These are phyloP conservation scores for Aspergillus floridensis DNA, from an alignment of 2,329 filamentous ascomycete genomes.

Conservation along the genomic window DNA sequence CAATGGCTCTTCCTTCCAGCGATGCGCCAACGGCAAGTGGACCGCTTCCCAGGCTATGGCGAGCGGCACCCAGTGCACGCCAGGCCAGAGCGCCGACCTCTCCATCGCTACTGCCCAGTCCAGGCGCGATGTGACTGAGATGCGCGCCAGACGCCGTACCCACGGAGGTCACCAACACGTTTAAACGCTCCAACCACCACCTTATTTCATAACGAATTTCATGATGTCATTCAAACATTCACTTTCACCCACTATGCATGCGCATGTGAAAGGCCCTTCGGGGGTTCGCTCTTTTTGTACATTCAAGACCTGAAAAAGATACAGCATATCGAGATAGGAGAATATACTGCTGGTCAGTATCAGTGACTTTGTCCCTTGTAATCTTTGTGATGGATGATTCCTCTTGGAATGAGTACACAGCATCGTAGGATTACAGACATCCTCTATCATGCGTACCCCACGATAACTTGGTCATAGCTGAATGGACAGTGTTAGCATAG, in stretches of 20 bases:
- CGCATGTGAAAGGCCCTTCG: conserved; percentile 1
- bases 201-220: neutral
- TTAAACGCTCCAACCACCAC: conserved; percentile 15
- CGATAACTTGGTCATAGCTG: too few species aligned
- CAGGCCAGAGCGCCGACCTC: conserved; percentile 34
- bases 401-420: too few species aligned
- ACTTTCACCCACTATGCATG: conserved; percentile 9
- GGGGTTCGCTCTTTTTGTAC: conserved; percentile 4
- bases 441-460: too few species aligned
- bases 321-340: neutral
- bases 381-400: neutral
- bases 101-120: conserved; percentile 20
- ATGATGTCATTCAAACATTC: conserved; percentile 2
- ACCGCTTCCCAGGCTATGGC: conserved; percentile 51
- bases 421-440: too few species aligned
- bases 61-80: conserved; percentile 53
- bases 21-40: conserved; percentile 61
- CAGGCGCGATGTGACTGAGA: conserved; percentile 27
- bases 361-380: neutral
- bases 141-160: conserved; percentile 30
- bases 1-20: conserved; percentile 57
- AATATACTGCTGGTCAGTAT: neutral
- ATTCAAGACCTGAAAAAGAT: conserved; percentile 1
- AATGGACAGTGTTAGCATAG: too few species aligned
- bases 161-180: conserved; percentile 23